A percentile compares a stretch with the other conserved stretches of the same genome.
Conservation (phyloP, 495 filamentous ascomycete species). For the Podospora australis region DNA sequence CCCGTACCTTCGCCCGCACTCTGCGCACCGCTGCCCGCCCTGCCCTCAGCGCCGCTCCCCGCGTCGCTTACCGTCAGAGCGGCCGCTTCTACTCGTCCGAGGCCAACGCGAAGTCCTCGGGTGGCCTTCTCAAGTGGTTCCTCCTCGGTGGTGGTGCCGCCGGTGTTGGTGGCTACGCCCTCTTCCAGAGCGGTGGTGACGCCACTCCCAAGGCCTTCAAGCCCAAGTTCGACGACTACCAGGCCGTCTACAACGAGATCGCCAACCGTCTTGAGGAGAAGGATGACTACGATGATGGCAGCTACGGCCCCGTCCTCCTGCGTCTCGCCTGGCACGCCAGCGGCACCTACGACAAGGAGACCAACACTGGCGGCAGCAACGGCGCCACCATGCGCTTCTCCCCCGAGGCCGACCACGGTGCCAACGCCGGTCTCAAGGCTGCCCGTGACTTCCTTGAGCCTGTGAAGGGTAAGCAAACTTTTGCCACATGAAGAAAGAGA, state of each 20-base stretch:
- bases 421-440: slow-evolving; percentile 82
- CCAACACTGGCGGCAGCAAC: slow-evolving; percentile 87
- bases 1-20: slow-evolving; percentile 51
- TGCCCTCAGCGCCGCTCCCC: slow-evolving; percentile 42
- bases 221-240: slow-evolving; percentile 82
- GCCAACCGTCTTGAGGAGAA: slow-evolving; percentile 73
- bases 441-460: slow-evolving; percentile 91
- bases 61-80: slow-evolving; percentile 56
- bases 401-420: slow-evolving; percentile 86
- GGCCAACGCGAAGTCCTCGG: slow-evolving; percentile 47
- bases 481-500: background rate
- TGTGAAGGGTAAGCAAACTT: slow-evolving; percentile 57
- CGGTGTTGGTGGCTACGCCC: slow-evolving; percentile 62
- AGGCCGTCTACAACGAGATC: slow-evolving; percentile 90
- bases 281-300: slow-evolving; percentile 94
- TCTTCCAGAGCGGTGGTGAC: slow-evolving; percentile 48
- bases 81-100: slow-evolving; percentile 73
- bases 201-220: slow-evolving; percentile 54
- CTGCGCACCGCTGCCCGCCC: slow-evolving; percentile 49
- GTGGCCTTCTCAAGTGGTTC: slow-evolving; percentile 36
- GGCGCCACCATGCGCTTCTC: slow-evolving; percentile 97
- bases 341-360: slow-evolving; percentile 83
- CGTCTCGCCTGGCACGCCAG: slow-evolving; percentile 84
- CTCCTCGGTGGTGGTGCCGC: slow-evolving; percentile 48
- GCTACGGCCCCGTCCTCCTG: slow-evolving; percentile 84